Evolutionary conservation across 495 filamentous ascomycete species (phyloP), one percentile per base, ranked within the genome.

Genomic region (Hypoxylon fragiforme): DNA sequence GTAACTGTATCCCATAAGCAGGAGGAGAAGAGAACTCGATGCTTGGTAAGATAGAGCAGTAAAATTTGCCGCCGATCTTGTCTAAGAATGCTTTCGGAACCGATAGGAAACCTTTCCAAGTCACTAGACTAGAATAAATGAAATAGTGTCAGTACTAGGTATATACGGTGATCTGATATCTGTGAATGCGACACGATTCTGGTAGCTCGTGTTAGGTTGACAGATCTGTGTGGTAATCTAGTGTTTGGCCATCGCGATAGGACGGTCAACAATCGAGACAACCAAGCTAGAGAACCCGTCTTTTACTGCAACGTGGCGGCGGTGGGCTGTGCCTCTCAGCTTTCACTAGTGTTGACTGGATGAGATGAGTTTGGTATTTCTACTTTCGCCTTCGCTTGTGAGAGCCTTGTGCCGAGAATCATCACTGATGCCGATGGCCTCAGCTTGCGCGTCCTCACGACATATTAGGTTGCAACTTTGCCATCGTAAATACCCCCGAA

Each of bases 371-470:
- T 26, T n/a, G 21, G 11, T 7, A 13, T 37, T 28, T 36, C 37
- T 44, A 44, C 30, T 34, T 51, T 57, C 48, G 32, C 43, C 7
- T 61, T 57, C 13, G 40, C 16, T 32, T 37, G 37, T 28, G 43
- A 40, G 41, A 44, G 20, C 26, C 41, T 56, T 21, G 24, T 43
- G 47, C 42, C 42, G 41, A 48, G 41, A 20, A 40, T 40, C 11
- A 55, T 52, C 47, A 39, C 15, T 37, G 32, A 41, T 15, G 42
- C 32, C 18, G 30, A 44, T 39, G 31, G 21, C 26, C 24, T 22
- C n/a, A 30, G 53, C 44, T 57, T 62, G 58, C 58, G 58, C 58
- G 58, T 62, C 52, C 32, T 44, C 30, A 31, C 46, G 58, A 49
- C 48, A 44, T 56, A 35, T 38, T 56, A 56, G 42, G 54, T 37